Base-by-base conservation (phyloP, 2,329 filamentous ascomycete species). In the Fusarium sp. region DNA sequence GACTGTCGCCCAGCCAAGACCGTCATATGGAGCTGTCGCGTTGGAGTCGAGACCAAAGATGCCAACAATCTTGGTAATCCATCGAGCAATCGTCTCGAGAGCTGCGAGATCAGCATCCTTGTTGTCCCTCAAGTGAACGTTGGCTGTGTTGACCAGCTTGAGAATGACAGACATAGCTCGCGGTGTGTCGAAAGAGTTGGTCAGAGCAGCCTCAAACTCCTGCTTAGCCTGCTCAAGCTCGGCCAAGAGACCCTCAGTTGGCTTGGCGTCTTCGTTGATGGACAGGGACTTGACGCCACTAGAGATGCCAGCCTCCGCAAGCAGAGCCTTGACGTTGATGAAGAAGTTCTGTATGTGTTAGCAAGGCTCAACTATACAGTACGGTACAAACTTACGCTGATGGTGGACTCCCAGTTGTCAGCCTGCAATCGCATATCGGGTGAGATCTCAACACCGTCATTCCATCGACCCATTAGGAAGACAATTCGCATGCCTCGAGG, bases 391-490 rank as follows among this genome's bases (percentile, higher is more conserved):
- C 86, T 82, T 77, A 89, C 87, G 81, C 93, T 93, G 34, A 97
- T 85, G 20, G 92, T 92, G 59, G 91, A 91, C 80, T 98, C 95
- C 93, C 94, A 98, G 52, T 88, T 90, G 67, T 91, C 89, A 8
- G 93, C 93, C 77, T 92, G 90, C 50, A 90, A 91, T 67, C 94
- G 88, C 84, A 98, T 91, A 64, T 95, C 94, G 2, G 93, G 91
- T 0, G 94, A 96, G 71, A 98, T 96, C 80, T 98, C 96, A 35
- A 98, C 92, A 2, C 94, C 94, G 59, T 98, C 94, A 76, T 94
- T 94, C 95, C 96, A 98, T 58, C 90, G 91, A 52, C 95, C 94
- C 76, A 97, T 89, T 54, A 98, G 83, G 83, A 98, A 98, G 18
- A 96, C 93, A 62, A 97, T 93, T 54, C 96, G 90, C 84, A 98